A percentile compares a stretch with the other conserved stretches of the same genome.
phyloP scores from a whole-genome alignment of 345 rosid genomes.

The Draba incana region DNA sequence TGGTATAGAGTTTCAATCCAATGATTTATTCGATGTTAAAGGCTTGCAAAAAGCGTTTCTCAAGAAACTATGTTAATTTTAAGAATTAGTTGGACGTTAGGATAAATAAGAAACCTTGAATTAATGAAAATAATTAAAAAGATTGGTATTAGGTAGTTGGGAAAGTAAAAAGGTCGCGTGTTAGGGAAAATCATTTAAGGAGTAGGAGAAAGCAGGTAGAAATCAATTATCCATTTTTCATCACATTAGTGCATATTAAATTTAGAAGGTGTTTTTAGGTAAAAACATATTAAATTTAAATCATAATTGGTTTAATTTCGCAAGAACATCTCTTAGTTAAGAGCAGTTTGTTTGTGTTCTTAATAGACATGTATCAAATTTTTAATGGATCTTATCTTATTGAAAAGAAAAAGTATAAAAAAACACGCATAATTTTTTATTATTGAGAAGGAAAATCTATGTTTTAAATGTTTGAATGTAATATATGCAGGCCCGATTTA shows the following conservation, averaged over 20 bases:
- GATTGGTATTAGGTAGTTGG: constrained; percentile 29
- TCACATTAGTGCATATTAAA: neutral
- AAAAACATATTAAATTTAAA: too few relatives aligned
- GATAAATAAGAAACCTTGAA: constrained; percentile 28
- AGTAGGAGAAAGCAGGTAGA: constrained; percentile 29
- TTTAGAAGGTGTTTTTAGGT: too few relatives aligned
- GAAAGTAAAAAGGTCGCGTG: constrained; percentile 27
- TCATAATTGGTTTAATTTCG: too few relatives aligned
- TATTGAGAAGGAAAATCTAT: too few relatives aligned
- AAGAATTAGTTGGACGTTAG: constrained; percentile 30
- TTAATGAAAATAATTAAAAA: neutral
- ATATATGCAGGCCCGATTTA: too few relatives aligned
- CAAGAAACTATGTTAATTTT: neutral
- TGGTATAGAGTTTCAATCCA: constrained; percentile 10
- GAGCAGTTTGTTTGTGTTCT: too few relatives aligned
- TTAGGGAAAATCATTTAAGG: constrained; percentile 22
- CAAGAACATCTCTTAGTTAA: too few relatives aligned
- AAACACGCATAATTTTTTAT: too few relatives aligned
- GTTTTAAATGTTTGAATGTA: too few relatives aligned
- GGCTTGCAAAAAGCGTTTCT: neutral
- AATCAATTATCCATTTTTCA: constrained; percentile 21
- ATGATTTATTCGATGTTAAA: constrained; percentile 10
- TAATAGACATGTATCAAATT: too few relatives aligned
- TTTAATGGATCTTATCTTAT: too few relatives aligned
- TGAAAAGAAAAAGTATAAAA: too few relatives aligned